Conservation (phyloP, 1,284 basidiomycete genomes). For the Tremellales sp. region DNA sequence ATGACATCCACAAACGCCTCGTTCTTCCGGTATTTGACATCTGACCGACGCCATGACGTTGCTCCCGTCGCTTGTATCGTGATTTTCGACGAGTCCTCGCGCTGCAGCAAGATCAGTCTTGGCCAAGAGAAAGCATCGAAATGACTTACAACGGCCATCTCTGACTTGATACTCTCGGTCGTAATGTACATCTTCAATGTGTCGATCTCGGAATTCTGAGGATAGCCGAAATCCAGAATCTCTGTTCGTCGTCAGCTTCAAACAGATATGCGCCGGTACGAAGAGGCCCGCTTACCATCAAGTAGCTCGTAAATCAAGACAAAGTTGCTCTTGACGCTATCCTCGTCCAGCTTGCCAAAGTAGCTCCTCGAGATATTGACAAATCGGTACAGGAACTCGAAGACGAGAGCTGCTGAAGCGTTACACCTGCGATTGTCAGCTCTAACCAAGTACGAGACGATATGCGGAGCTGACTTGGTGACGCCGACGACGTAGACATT, state of each 20-base stretch:
- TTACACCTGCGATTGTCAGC: conserved; percentile 62
- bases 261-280: neutral
- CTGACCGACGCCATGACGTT: conserved; percentile 86
- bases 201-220: conserved; percentile 98
- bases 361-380: conserved; percentile 89
- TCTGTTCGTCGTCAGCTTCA: conserved; percentile 56
- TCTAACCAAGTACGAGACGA: neutral
- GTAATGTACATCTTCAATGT: conserved; percentile 98
- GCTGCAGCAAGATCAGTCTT: conserved; percentile 48
- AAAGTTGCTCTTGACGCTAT: conserved; percentile 98
- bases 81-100: conserved; percentile 92
- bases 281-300: conserved; percentile 61
- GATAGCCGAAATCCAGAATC: conserved; percentile 97
- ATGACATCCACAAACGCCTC: conserved; percentile 98
- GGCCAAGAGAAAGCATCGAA: conserved; percentile 8
- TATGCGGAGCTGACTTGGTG: conserved; percentile 66
- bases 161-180: conserved; percentile 89
- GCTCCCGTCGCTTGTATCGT: conserved; percentile 93
- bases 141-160: conserved; percentile 65
- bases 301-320: conserved; percentile 92
- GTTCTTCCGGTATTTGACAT: conserved; percentile 98
- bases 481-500: conserved; percentile 93
- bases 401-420: conserved; percentile 94
- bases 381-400: conserved; percentile 96
- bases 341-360: conserved; percentile 97